Evolutionary conservation across 495 filamentous ascomycete genomes (phyloP).

Genomic region (Podospora anserina): DNA sequence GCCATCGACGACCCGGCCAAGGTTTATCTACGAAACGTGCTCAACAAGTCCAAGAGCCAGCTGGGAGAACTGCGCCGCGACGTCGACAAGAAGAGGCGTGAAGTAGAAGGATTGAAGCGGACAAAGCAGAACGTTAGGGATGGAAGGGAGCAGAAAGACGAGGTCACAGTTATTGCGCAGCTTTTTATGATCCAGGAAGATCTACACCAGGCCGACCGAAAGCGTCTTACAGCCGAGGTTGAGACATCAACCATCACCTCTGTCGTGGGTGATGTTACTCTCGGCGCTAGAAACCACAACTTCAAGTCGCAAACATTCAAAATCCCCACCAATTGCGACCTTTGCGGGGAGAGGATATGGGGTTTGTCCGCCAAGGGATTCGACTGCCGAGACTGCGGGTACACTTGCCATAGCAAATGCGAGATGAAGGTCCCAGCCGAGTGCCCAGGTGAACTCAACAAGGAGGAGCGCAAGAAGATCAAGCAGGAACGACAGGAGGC

Average conservation of each 20-base stretch:
- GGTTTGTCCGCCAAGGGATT: constrained; percentile 93
- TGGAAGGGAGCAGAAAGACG: constrained; percentile 79
- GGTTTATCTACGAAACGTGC: constrained; percentile 83
- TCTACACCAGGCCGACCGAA: constrained; percentile 81
- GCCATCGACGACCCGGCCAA: constrained; percentile 79
- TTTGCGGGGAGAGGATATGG: constrained; percentile 96
- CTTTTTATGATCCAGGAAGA: constrained; percentile 79
- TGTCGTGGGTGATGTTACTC: constrained; percentile 82
- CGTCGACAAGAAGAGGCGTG: constrained; percentile 75
- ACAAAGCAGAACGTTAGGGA: constrained; percentile 70
- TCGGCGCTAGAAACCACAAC: constrained; percentile 89
- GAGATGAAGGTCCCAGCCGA: constrained; percentile 97
- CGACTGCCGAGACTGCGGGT: constrained; percentile 92
- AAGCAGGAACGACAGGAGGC: constrained; percentile 79
- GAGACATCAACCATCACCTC: constrained; percentile 85
- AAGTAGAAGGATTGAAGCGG: constrained; percentile 72
- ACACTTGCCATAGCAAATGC: constrained; percentile 97
- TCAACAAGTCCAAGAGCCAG: constrained; percentile 83
- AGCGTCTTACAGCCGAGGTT: constrained; percentile 81
- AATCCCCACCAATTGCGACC: constrained; percentile 96
- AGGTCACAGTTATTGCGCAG: constrained; percentile 70
- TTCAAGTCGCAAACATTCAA: constrained; percentile 98
- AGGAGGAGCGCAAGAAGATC: constrained; percentile 90
- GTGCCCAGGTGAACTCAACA: constrained; percentile 88
- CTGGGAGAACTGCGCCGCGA: constrained; percentile 74